Evolutionary conservation across 805 yeast species (phyloP), one percentile per base, ranked within the genome.

Genomic region (Debaryomyces hansenii): DNA sequence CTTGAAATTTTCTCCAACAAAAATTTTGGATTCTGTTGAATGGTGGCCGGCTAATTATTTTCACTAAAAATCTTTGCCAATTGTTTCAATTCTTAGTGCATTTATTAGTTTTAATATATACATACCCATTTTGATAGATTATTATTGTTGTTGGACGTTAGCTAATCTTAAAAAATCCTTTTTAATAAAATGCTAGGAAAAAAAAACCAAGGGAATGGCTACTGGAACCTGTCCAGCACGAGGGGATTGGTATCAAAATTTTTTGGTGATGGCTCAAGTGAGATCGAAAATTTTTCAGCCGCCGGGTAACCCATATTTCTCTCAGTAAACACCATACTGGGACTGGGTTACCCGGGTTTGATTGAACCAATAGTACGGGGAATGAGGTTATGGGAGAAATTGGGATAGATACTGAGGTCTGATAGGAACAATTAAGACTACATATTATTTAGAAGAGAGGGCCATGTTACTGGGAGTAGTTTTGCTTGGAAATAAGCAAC

Each of bases 111-210:
- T 31, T 11, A 10, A 21, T 37, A 11, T 28, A 8, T 49, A 66
- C 71, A 59, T 66, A 66, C 71, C 71, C 71, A 66, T 66, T 54
- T 63, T 65, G 66, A 54, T 59, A 57, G 54, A 55, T 40, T 47
- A 38, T 48, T 50, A 41, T 50, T 53, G 57, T 54, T 51, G 59
- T 55, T 58, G 60, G 60, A 59, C 64, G 51, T 48, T 41, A 44
- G 39, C 42, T 38, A 21, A 31, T 45, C 37, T 41, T 40, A 44
- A 41, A 52, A 54, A 53, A 54, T 41, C 40, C 44, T 2, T 46
- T 47, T 53, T 47, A 31, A n/a, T 31, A 31, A 31, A 31, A 31
- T 31, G 34, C 16, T 14, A 45, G 36, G 36, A 20, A 50, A 42
- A 48, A 44, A 35, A 28, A 41, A 33, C 40, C 44, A 32, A 18